Evolutionary conservation across 176 grass and related monocot species (phyloP), one percentile per base, ranked within the genome.

Genomic region (Rhynchospora pubera): DNA sequence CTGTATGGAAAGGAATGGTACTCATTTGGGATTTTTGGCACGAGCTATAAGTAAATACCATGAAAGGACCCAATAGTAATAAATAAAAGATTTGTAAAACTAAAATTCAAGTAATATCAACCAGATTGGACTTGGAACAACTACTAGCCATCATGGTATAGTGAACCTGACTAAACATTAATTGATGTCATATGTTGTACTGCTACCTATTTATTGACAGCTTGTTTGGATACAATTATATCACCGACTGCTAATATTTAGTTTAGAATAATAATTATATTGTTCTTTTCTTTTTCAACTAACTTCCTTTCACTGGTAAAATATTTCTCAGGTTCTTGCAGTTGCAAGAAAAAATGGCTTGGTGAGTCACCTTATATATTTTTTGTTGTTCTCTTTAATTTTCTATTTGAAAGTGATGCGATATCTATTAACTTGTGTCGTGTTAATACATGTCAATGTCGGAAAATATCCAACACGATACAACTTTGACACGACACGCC

Each of bases 291-390:
- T 15, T 56, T 58, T 50, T 83, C 10, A 28, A 24, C 16, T 82
- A 28, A 59, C 57, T 67, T 11, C 11, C 11, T n/a, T 57, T 42
- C 52, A 18, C 67, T 59, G 85, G 57, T 7, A n/a, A 32, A 0
- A 60, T 42, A 68, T 78, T 82, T 18, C 79, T 77, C 89, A 99
- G 96, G 85, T 95, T 51, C 83, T 95, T 82, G 92, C 86, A 11
- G 85, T 99, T 84, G 92, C 87, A 60, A 91, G 92, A 77, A 95
- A 95, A 84, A 95, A 99, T 79, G 86, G 85, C 22, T 84, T 91
- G 85, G 92, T 95, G 80, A 87, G 96, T 85, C 43, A 22, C 9
- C 51, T 78, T 22, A 80, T 80, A 6, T 10, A 70, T 3, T 9
- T 68, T 3, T 63, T n/a, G n/a, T n/a, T n/a, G n/a, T 3, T 62